Evolutionary conservation across 352 stramenopile genomes (phyloP), one percentile per base, ranked within the genome.

Genomic region (Globisporangium viniferum): DNA sequence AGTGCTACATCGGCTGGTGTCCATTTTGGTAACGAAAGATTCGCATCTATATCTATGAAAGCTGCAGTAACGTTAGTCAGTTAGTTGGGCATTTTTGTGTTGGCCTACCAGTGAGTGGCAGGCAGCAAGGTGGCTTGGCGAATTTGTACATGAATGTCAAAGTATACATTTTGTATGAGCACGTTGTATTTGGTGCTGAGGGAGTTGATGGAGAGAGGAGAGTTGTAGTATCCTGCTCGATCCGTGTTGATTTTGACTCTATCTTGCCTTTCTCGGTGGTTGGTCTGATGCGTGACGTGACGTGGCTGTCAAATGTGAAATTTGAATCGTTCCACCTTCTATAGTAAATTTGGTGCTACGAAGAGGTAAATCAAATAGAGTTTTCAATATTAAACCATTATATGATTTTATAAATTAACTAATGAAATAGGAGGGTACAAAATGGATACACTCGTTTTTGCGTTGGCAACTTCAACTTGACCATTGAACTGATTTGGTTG

Each of bases 1-100:
- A 99, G 73, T 93, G 97, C 62, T 99, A 99, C 73, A 98, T 99
- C 70, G 98, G 98, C 36, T 99, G 97, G 97, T 99, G 88, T 76
- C 88, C 88, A n/a, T 95, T 95, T 62, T 95, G 88, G 88, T 95
- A 80, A 73, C 41, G 15, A 18, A 27, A 27, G 8, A 20, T 61
- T n/a, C 48, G 33, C 44, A 62, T 35, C 56, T 62, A 20, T 39
- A 59, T 62, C 31, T 61, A 61, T 61, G 20, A 49, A 44, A n/a
- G 44, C 18, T 51, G 20, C 18, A 24, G 39, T 15, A 46, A 24
- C 24, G 24, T 41, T 8, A 3, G 35, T 41, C 35, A 41, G 41
- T 48, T 14, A 48, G 41, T 48, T 8, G 15, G 22, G 15, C 15
- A 49, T 8, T 49, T 49, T 33, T 33, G 3, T 49, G 15, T 49